phyloP scores from a whole-genome alignment of 164 flowering plant genomes.

The Vitis labrusca region DNA sequence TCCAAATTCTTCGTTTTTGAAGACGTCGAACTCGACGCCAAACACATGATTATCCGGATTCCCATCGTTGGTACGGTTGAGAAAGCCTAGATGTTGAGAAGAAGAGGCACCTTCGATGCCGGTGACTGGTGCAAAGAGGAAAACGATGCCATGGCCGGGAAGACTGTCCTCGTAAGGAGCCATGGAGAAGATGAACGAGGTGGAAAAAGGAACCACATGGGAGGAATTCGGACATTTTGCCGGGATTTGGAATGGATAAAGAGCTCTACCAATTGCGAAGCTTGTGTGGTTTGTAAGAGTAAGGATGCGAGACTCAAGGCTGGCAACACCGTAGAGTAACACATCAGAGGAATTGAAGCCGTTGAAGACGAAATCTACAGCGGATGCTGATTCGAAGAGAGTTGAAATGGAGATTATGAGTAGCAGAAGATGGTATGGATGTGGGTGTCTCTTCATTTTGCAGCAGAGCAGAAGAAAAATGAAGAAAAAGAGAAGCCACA shows the following conservation, averaged over 20 bases:
- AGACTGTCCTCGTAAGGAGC: slow-evolving; percentile 32
- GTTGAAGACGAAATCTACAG: slow-evolving; percentile 14
- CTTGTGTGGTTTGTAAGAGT: slow-evolving; percentile 24
- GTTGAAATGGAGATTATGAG: neutral
- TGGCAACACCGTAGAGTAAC: slow-evolving; percentile 8
- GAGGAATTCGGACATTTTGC: slow-evolving; percentile 20
- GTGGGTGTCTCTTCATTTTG: too few relatives aligned
- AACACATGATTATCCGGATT: slow-evolving; percentile 41
- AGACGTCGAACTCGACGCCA: slow-evolving; percentile 69
- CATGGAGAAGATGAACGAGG: slow-evolving; percentile 72
- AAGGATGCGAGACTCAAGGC: slow-evolving; percentile 21
- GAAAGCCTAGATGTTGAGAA: slow-evolving; percentile 47
- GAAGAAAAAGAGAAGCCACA: too few relatives aligned
- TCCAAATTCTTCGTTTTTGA: slow-evolving; percentile 46
- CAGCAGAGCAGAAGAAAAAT: too few relatives aligned
- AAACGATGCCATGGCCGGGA: slow-evolving; percentile 65
- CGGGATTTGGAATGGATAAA: slow-evolving; percentile 27
- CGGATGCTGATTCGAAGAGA: neutral
- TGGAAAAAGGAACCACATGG: slow-evolving; percentile 6
- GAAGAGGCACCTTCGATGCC: slow-evolving; percentile 42
- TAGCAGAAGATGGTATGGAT: neutral
- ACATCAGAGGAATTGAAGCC: slow-evolving; percentile 12
- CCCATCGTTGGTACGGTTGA: slow-evolving; percentile 41
- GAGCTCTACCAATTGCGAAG: slow-evolving; percentile 30
- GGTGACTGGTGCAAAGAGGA: slow-evolving; percentile 41